Percentiles rank a stretch among this genome's conserved stretches.
phyloP scores from a whole-genome alignment of 192 early-diverging fungal species.

The Coemansia erecta region DNA sequence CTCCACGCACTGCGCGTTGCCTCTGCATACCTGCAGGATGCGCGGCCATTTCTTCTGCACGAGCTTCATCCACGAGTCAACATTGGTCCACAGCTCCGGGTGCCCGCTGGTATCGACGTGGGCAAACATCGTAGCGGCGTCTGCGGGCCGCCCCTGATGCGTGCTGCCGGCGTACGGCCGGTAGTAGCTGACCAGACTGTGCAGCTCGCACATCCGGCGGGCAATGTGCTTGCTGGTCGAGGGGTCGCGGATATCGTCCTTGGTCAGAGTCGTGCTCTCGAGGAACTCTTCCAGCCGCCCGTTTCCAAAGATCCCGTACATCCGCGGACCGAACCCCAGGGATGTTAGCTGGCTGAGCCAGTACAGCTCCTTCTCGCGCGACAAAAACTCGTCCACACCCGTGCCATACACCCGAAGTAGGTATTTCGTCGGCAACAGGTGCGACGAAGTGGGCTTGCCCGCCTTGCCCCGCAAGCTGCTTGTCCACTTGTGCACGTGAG shows the following conservation, averaged over 20 bases:
- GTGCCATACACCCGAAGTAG: conserved; percentile 78
- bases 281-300: conserved; percentile 85
- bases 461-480: not conserved
- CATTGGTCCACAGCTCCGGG: conserved; percentile 68
- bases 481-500: conserved; percentile 7
- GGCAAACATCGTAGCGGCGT: not conserved
- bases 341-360: conserved; percentile 72
- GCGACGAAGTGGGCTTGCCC: too few species aligned
- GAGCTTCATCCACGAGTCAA: conserved; percentile 62
- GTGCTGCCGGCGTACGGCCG: conserved; percentile 40
- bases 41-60: conserved; percentile 26
- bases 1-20: conserved; percentile 20
- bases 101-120: conserved; percentile 15
- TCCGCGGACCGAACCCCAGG: conserved; percentile 68
- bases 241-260: conserved; percentile 65
- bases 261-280: conserved; percentile 67
- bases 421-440: conserved; percentile 36
- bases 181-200: conserved; percentile 65
- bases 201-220: conserved; percentile 65
- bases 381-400: conserved; percentile 74
- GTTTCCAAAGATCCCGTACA: conserved; percentile 78
- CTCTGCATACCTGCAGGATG: conserved; percentile 17
- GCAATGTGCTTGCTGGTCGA: conserved; percentile 71
- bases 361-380: conserved; percentile 76
- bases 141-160: not conserved